phyloP scores from a whole-genome alignment of 257 asterid genomes.

The Solanum clarkiae region DNA sequence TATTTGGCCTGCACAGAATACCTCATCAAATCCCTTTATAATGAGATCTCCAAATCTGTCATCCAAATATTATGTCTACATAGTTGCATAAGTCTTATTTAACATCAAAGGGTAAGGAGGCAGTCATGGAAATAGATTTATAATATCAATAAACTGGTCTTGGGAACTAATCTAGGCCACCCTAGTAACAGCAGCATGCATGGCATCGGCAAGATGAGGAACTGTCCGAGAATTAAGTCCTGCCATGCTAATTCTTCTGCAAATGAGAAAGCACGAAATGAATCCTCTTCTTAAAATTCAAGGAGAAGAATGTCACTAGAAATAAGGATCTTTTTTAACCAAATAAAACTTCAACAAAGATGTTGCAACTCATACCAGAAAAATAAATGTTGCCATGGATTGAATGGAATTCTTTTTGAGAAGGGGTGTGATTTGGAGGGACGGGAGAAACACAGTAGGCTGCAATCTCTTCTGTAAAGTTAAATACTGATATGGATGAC shows the following conservation, averaged over 20 bases:
- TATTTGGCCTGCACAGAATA: neutral
- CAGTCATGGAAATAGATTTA: neutral
- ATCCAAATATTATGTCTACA: neutral
- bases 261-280: neutral
- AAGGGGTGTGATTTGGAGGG: neutral
- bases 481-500: neutral
- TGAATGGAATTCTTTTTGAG: neutral
- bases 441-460: neutral
- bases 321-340: neutral
- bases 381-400: neutral
- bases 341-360: neutral
- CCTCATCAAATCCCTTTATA: neutral
- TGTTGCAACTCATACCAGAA: neutral
- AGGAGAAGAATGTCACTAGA: neutral
- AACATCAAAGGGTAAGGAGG: neutral
- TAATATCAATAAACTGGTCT: neutral
- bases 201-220: conserved; percentile 74
- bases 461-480: neutral
- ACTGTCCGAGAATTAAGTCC: conserved; percentile 65
- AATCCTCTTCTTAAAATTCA: neutral
- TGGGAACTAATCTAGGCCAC: conserved; percentile 15
- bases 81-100: neutral
- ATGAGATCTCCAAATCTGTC: neutral
- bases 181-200: conserved; percentile 60
- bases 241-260: conserved; percentile 92